Percentiles rank a stretch among this genome's conserved stretches.
Conservation (phyloP, 139 green algal species). For the Spirogloea muscicola region DNA sequence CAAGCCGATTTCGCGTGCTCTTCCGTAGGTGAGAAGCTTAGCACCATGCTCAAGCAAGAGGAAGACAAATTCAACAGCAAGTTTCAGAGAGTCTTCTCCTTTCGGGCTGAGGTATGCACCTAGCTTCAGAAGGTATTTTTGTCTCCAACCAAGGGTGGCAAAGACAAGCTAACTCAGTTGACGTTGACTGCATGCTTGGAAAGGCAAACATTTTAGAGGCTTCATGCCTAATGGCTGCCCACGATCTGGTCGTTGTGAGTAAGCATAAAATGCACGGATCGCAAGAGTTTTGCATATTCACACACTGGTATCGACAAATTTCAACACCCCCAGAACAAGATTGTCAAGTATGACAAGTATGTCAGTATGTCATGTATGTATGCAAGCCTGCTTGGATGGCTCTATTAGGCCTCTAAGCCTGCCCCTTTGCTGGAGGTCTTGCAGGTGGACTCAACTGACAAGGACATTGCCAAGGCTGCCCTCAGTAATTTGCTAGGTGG, state of each 20-base stretch:
- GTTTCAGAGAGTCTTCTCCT: neutral
- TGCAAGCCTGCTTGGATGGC: neutral
- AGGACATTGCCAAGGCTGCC: constrained; percentile 58
- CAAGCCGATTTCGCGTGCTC: too few relatives aligned
- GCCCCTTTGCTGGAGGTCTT: neutral
- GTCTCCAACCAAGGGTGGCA: neutral
- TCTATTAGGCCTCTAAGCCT: too few relatives aligned
- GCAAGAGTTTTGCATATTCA: too few relatives aligned
- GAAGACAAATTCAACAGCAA: constrained; percentile 4
- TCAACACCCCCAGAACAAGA: too few relatives aligned
- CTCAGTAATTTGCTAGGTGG: constrained; percentile 88
- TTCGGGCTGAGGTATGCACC: neutral
- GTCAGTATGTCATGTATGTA: too few relatives aligned
- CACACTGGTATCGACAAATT: too few relatives aligned
- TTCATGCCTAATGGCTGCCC: too few relatives aligned
- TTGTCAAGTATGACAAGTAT: neutral
- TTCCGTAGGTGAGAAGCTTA: neutral
- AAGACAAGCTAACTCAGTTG: neutral
- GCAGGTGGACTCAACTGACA: constrained; percentile 8
- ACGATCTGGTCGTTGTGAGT: too few relatives aligned
- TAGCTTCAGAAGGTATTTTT: neutral
- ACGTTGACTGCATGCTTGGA: neutral
- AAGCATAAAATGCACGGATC: too few relatives aligned
- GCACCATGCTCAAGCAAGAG: neutral
- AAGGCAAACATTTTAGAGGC: too few relatives aligned